Evolutionary conservation across 805 yeast genomes (phyloP).

Genomic region (Metschnikowia dekortorum): DNA sequence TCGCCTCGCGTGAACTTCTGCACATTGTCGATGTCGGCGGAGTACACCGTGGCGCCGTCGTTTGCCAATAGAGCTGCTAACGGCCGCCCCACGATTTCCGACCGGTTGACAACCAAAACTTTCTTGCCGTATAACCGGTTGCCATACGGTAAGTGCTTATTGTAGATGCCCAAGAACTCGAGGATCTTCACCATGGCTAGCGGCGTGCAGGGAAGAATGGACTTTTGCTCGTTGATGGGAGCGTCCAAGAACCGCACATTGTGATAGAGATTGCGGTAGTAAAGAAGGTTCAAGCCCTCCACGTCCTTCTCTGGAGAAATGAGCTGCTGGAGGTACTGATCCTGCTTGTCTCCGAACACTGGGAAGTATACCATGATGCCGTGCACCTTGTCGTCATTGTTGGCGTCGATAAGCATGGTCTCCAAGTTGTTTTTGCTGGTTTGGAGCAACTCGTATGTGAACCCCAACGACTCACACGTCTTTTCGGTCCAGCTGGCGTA

Average conservation of each 20-base stretch:
- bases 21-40: constrained; percentile 81
- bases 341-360: constrained; percentile 92
- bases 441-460: constrained; percentile 71
- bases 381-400: constrained; percentile 66
- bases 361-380: constrained; percentile 98
- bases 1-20: constrained; percentile 94
- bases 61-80: constrained; percentile 93
- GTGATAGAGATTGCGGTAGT: constrained; percentile 92
- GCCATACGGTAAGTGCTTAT: constrained; percentile 76
- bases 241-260: constrained; percentile 81
- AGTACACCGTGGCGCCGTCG: constrained; percentile 95
- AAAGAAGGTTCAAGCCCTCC: constrained; percentile 88
- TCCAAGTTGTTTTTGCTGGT: constrained; percentile 81
- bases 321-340: constrained; percentile 91
- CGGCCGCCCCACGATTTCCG: constrained; percentile 97
- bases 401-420: constrained; percentile 77
- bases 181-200: constrained; percentile 89
- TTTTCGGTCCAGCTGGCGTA: constrained; percentile 96
- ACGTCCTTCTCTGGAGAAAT: constrained; percentile 91
- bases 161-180: constrained; percentile 87
- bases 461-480: constrained; percentile 82
- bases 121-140: constrained; percentile 92
- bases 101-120: constrained; percentile 83
- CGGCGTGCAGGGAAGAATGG: constrained; percentile 95
- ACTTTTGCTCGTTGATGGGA: constrained; percentile 60